Conservation (phyloP, 1,284 basidiomycete species). For the Tilletia indica region DNA sequence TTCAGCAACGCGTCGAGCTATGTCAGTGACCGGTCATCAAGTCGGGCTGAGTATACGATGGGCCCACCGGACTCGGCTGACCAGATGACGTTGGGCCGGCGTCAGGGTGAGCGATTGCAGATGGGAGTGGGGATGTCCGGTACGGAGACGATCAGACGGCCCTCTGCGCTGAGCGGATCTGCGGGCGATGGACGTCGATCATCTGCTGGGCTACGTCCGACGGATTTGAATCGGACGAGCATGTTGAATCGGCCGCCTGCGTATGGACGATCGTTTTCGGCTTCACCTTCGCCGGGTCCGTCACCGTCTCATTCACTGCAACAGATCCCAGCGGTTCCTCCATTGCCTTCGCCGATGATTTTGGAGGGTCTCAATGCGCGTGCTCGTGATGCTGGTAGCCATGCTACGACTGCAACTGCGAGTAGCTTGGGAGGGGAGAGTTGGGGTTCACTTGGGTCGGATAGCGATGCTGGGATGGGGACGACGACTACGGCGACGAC, state of each 20-base stretch:
- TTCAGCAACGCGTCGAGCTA: not conserved
- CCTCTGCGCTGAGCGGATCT: not conserved
- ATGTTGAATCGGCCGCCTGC: not conserved
- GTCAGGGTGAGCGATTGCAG: not conserved
- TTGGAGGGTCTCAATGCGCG: not conserved
- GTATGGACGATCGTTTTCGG: slow-evolving; percentile 3
- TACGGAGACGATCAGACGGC: not conserved
- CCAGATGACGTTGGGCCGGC: not conserved
- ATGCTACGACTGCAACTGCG: not conserved
- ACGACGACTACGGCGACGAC: slow-evolving; percentile 19
- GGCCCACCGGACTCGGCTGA: not conserved
- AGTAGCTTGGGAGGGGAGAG: not conserved
- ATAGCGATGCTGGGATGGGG: not conserved
- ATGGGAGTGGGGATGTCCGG: not conserved
- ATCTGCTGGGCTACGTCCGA: not conserved
- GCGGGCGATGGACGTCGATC: not conserved
- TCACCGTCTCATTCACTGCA: not conserved
- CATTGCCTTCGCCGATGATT: not conserved
- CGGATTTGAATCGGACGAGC: not conserved
- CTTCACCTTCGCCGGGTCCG: not conserved
- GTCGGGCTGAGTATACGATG: not conserved
- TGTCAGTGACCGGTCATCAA: not conserved
- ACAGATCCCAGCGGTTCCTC: not conserved
- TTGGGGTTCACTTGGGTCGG: not conserved
- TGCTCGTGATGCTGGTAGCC: not conserved